Conservation (phyloP, 495 filamentous ascomycete species). For the Penicillium bialowiezense region DNA sequence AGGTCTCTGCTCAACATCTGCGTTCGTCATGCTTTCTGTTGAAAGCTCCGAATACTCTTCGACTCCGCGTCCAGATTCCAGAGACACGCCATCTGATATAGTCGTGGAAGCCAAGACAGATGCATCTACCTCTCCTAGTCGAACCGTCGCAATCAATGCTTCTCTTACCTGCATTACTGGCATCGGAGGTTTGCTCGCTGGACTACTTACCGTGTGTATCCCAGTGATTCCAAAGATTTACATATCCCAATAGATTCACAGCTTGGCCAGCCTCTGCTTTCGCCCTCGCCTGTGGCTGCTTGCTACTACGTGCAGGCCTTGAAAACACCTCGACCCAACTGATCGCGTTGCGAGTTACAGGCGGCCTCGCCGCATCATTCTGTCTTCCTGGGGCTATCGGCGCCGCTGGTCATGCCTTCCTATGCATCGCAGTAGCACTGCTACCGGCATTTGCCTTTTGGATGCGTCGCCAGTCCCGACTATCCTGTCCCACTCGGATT, state of each 20-base stretch:
- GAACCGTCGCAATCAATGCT: no score
- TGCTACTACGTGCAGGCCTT: constrained; percentile 40
- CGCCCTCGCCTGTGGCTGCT: constrained; percentile 26
- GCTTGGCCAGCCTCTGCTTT: constrained; percentile 14
- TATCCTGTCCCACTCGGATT: constrained; percentile 35
- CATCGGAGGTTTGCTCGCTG: constrained; percentile 9
- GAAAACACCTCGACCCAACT: constrained; percentile 37
- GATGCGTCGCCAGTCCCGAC: constrained; percentile 33
- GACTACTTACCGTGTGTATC: constrained; percentile 10
- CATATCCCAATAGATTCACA: constrained; percentile 6
- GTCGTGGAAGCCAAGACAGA: no score
- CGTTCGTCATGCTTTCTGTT: no score
- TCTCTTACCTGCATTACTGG: constrained; percentile 8
- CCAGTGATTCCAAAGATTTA: constrained; percentile 9
- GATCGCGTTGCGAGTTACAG: constrained; percentile 42
- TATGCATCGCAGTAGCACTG: constrained; percentile 27
- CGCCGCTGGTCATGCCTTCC: constrained; percentile 30
- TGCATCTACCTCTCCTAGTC: no score
- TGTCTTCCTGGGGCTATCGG: constrained; percentile 40
- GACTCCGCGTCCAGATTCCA: no score
- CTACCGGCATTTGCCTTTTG: constrained; percentile 37
- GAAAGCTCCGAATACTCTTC: no score
- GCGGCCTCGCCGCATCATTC: constrained; percentile 31
- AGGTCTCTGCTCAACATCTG: no score
- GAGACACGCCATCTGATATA: no score